Evolutionary conservation across 192 early-diverging fungal genomes (phyloP).

Genomic region (Dissophora ornata): DNA sequence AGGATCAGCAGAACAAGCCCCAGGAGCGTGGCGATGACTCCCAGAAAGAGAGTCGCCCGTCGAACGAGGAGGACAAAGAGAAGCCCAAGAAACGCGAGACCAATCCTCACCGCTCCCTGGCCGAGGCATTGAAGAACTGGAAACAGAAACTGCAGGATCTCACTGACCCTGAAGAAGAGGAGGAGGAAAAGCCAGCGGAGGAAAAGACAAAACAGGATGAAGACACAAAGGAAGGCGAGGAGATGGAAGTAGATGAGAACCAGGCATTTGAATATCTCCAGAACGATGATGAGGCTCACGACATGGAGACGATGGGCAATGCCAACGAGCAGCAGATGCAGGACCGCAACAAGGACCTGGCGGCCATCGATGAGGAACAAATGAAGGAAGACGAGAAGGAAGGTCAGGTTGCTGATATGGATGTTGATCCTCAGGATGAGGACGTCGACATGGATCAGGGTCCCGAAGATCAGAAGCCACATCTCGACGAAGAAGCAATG

Average conservation of each 20-base stretch:
- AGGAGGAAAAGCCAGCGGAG: conserved; percentile 39
- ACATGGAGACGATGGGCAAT: conserved; percentile 79
- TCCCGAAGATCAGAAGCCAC: conserved; percentile 46
- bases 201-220: conserved; percentile 54
- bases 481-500: conserved; percentile 54
- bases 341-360: conserved; percentile 68
- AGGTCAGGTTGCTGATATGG: conserved; percentile 69
- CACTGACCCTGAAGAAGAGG: conserved; percentile 69
- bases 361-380: conserved; percentile 72
- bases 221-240: conserved; percentile 65
- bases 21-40: conserved; percentile 52
- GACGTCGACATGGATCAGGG: conserved; percentile 57
- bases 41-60: conserved; percentile 47
- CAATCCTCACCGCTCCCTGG: conserved; percentile 91
- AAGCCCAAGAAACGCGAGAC: conserved; percentile 64
- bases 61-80: conserved; percentile 53
- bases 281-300: conserved; percentile 78
- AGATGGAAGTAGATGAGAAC: conserved; percentile 62
- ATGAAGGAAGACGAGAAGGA: conserved; percentile 57
- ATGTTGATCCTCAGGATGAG: conserved; percentile 68
- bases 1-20: conserved; percentile 54
- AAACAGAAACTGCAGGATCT: conserved; percentile 83
- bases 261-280: conserved; percentile 82
- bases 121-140: conserved; percentile 95
- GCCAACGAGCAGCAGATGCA: conserved; percentile 75